Conservation (phyloP, 306 rosid species). For the Vachellia pachyceras region DNA sequence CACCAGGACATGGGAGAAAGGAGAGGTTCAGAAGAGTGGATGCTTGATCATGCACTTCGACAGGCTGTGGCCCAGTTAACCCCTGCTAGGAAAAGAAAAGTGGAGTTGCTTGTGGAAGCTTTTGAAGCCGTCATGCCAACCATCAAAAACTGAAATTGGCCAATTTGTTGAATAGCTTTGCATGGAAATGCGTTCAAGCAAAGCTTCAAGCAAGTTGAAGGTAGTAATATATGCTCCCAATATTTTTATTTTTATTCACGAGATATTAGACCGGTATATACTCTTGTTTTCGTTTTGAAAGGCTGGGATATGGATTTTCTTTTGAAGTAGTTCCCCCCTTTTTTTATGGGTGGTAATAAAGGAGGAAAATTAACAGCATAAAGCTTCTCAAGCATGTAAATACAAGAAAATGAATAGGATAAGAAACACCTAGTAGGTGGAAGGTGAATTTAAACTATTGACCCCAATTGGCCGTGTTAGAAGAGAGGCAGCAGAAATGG, state of each 20-base stretch:
- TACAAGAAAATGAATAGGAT: slow-evolving; percentile 16
- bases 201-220: slow-evolving; percentile 29
- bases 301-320: background rate
- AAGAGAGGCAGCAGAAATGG: slow-evolving; percentile 12
- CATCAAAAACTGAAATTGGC: slow-evolving; percentile 46
- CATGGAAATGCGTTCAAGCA: slow-evolving; percentile 37
- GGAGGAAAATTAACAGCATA: background rate
- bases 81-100: slow-evolving; percentile 87
- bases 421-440: slow-evolving; percentile 22
- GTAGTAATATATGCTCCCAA: slow-evolving; percentile 35
- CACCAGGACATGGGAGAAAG: slow-evolving; percentile 68
- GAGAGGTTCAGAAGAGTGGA: slow-evolving; percentile 91
- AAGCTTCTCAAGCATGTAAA: slow-evolving; percentile 7
- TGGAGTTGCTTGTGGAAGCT: slow-evolving; percentile 88
- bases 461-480: background rate
- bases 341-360: background rate
- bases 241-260: background rate
- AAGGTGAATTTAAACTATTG: background rate
- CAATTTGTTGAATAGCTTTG: slow-evolving; percentile 30
- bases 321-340: background rate
- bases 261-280: background rate
- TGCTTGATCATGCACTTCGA: slow-evolving; percentile 92
- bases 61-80: slow-evolving; percentile 80
- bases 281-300: background rate
- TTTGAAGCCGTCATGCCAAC: slow-evolving; percentile 86